phyloP scores from a whole-genome alignment of 208 protist species.

The Porcisia hertigi region DNA sequence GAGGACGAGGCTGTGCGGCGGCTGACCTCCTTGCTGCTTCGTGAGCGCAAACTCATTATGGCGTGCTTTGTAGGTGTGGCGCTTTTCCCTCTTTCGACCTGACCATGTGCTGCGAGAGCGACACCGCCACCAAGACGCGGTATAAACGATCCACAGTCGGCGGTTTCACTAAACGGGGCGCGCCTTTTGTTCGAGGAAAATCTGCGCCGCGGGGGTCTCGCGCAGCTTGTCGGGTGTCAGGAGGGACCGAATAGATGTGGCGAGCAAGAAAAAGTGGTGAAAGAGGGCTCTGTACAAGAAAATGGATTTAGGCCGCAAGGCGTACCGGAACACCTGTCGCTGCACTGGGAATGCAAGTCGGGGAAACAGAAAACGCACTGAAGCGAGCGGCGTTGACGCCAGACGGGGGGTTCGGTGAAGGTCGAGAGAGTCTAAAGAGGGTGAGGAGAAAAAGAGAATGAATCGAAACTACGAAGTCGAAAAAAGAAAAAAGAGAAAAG shows the following conservation, averaged over 20 bases:
- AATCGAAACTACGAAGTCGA: background rate
- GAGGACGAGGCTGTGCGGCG: constrained; percentile 6
- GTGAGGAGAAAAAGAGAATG: background rate
- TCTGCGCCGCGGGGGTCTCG: background rate
- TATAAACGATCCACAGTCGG: background rate
- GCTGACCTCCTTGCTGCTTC: constrained; percentile 3
- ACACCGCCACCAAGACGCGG: background rate
- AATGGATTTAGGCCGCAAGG: background rate
- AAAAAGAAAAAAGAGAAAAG: background rate
- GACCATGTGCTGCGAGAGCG: background rate
- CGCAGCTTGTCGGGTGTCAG: background rate
- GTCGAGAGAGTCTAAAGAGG: background rate
- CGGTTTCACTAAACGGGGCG: background rate
- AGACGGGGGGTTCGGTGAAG: background rate
- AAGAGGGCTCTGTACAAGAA: background rate
- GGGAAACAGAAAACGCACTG: background rate
- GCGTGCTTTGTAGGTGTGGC: background rate
- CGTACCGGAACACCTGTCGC: background rate
- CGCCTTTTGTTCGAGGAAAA: background rate
- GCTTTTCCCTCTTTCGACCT: background rate
- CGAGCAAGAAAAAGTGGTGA: background rate
- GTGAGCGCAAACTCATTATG: constrained; percentile 11
- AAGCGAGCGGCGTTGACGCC: background rate
- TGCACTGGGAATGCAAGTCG: background rate
- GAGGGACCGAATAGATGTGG: background rate